Evolutionary conservation across 495 filamentous ascomycete species (phyloP).

Genomic region (Darksidea phi): DNA sequence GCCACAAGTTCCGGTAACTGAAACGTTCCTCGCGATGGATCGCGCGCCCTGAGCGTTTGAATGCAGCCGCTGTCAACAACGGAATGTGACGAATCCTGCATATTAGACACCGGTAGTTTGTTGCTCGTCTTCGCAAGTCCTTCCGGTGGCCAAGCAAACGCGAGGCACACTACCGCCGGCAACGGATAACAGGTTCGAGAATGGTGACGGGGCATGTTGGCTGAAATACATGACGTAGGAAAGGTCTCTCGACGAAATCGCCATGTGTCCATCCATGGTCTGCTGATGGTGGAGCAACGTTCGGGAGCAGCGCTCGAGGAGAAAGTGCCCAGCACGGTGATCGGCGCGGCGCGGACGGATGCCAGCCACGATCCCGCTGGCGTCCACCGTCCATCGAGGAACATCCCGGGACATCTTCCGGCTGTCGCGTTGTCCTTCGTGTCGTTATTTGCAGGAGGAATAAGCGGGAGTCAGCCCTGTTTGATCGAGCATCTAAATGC

Average conservation of each 20-base stretch:
- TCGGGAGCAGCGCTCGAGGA: not conserved
- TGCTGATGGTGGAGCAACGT: not conserved
- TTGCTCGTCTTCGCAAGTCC: constrained; percentile 7
- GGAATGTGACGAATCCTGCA: constrained; percentile 21
- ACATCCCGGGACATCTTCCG: not conserved
- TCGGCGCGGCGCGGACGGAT: not conserved
- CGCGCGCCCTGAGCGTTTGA: constrained; percentile 5
- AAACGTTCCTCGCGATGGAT: constrained; percentile 2
- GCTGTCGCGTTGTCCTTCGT: not conserved
- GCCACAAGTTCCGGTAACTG: not conserved
- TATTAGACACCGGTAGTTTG: constrained; percentile 3
- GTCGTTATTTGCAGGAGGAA: not conserved
- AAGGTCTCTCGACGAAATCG: too few relatives aligned
- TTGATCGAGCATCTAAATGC: not conserved
- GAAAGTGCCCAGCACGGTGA: not conserved
- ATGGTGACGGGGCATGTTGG: not conserved
- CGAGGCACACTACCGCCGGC: not conserved
- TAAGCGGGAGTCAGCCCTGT: not conserved
- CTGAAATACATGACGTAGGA: not conserved
- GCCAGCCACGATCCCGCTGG: not conserved
- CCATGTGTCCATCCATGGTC: not conserved
- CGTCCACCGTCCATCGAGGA: not conserved
- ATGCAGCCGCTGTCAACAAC: not conserved
- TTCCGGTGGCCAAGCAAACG: not conserved
- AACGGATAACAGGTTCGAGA: not conserved